Evolutionary conservation across 2,329 filamentous ascomycete genomes (phyloP), one percentile per base, ranked within the genome.

Genomic region (Colletotrichum lentis): DNA sequence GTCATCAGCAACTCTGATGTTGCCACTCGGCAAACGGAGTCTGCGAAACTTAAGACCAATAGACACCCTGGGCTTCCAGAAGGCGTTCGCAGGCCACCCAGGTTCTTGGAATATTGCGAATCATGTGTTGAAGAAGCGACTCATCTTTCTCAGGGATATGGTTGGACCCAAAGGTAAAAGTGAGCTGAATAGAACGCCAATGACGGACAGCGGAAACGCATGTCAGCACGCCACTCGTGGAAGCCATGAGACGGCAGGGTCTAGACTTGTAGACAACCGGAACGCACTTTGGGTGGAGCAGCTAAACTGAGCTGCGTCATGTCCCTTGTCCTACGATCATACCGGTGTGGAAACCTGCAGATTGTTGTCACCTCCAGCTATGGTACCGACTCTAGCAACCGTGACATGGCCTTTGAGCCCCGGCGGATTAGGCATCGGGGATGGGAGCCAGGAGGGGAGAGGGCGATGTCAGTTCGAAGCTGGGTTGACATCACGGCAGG

Each of bases 51-150:
- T 46, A 58, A 69, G 31, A n/a, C 68, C 69, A 70, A 70, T 66
- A 61, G 41, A 24, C 12, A 24, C 47, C 37, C 43, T 37, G 24
- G 12, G 5, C 31, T 62, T 62, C 46, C 20, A 49, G 64, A 44
- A 63, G 35, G 35, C 46, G 52, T 53, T 35, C 37, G 47, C 41
- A 58, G 50, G 37, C 43, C 71, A 71, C 70, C 72, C 72, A 71
- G 67, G 70, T 62, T 68, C 67, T 67, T 74, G 73, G 73, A 68
- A 71, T 72, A 65, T 70, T 77, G 73, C 74, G 75, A 78, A 77
- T 78, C 74, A 78, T 76, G 74, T 74, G 73, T 71, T 69, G 71
- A 66, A 71, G 67, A 71, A 71, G 54, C 53, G 63, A 60, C 69
- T 67, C 71, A 64, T n/a, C 43, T 47, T 67, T 64, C 41, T 60